Evolutionary conservation across 257 asterid genomes (phyloP).

Genomic region (Phtheirospermum japonicum): DNA sequence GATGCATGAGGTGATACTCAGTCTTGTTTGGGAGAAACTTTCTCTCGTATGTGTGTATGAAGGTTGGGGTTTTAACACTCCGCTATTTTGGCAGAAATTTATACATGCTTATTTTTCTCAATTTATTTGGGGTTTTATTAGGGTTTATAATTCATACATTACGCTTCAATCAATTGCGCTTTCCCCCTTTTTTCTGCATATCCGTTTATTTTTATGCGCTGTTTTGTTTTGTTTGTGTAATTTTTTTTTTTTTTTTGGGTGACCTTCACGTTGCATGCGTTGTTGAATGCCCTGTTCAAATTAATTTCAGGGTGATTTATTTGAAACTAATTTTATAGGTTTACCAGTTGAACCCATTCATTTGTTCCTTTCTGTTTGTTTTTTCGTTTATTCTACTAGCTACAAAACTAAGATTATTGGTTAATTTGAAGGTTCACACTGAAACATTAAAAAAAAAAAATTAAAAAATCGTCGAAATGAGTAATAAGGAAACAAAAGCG

Average conservation of each 20-base stretch:
- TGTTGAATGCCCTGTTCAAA: constrained; percentile 18
- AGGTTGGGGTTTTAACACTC: not conserved
- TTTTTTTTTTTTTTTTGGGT: not conserved
- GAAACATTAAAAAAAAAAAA: constrained; percentile 18
- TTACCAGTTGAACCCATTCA: not conserved
- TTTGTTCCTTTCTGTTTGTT: not conserved
- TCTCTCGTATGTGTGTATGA: not conserved
- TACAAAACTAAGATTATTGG: constrained; percentile 25
- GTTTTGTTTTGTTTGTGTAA: not conserved
- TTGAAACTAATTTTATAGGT: not conserved
- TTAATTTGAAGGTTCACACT: constrained; percentile 25
- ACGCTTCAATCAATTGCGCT: not conserved
- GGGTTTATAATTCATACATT: constrained; percentile 29
- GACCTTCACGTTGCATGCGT: constrained; percentile 28
- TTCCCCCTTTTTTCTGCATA: not conserved
- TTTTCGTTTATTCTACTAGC: constrained; percentile 18
- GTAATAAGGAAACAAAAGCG: constrained; percentile 40
- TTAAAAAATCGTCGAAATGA: constrained; percentile 25
- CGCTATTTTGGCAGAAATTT: not conserved
- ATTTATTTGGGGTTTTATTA: constrained; percentile 23
- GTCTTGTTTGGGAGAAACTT: not conserved
- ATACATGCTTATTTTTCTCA: not conserved
- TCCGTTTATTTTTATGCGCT: not conserved
- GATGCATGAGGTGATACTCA: constrained; percentile 26
- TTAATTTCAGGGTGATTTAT: not conserved